Evolutionary conservation across 805 yeast genomes (phyloP).

Genomic region (Metschnikowia drakensbergensis): DNA sequence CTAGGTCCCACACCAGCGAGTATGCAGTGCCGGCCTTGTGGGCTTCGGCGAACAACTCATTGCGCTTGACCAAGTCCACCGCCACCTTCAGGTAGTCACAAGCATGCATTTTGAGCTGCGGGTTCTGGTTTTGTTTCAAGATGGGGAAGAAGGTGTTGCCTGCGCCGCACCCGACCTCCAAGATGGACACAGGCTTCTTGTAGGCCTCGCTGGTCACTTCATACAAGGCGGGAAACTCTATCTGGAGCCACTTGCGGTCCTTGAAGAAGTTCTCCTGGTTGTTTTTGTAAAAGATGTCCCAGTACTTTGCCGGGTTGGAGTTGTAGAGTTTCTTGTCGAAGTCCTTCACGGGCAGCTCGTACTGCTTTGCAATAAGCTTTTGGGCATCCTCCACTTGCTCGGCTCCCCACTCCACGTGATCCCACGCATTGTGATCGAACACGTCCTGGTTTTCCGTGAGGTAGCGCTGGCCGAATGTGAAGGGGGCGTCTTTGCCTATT

Average conservation of each 20-base stretch:
- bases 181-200: conserved; percentile 65
- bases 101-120: conserved; percentile 68
- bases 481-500: conserved; percentile 83
- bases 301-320: conserved; percentile 83
- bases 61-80: conserved; percentile 71
- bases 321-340: conserved; percentile 78
- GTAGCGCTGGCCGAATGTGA: conserved; percentile 84
- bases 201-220: conserved; percentile 65
- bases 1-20: conserved; percentile 94
- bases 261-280: conserved; percentile 93
- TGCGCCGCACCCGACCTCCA: conserved; percentile 98
- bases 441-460: conserved; percentile 73
- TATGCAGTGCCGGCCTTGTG: conserved; percentile 49
- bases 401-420: conserved; percentile 96
- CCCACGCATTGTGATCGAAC: conserved; percentile 94
- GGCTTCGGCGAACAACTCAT: conserved; percentile 56
- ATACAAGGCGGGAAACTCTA: conserved; percentile 86
- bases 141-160: conserved; percentile 96
- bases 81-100: conserved; percentile 91
- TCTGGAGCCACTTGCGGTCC: conserved; percentile 92
- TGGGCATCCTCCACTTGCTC: conserved; percentile 78
- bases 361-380: conserved; percentile 68
- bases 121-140: conserved; percentile 75
- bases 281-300: conserved; percentile 92
- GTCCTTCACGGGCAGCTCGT: conserved; percentile 79